A percentile compares a stretch with the other conserved stretches of the same genome.
These are phyloP conservation scores for Forsythia suspensa DNA, from an alignment of 257 asterid genomes.

Conservation along the genomic window DNA sequence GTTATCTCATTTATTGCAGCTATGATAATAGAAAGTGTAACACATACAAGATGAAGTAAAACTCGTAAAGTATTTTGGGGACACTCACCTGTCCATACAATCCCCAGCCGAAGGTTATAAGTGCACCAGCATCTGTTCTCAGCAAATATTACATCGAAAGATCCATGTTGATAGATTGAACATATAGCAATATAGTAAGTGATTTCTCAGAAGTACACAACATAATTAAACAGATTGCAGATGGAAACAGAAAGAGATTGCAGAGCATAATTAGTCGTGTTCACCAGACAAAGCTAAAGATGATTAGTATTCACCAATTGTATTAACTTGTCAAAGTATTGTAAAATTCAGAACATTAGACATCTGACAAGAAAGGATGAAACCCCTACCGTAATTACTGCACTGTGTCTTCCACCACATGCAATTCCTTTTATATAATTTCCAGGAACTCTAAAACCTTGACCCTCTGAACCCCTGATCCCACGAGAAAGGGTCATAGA, in stretches of 20 bases:
- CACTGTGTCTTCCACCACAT: slow-evolving; percentile 99
- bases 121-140: slow-evolving; percentile 84
- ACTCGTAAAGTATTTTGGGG: slow-evolving; percentile 6
- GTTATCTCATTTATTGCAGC: neutral
- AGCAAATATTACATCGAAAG: slow-evolving; percentile 23
- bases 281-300: neutral
- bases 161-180: slow-evolving; percentile 1
- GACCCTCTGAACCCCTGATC: slow-evolving; percentile 56
- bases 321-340: neutral
- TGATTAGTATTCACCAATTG: neutral
- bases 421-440: slow-evolving; percentile 81
- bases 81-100: slow-evolving; percentile 87
- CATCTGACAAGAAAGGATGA: neutral
- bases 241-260: neutral
- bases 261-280: neutral
- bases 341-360: neutral
- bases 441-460: slow-evolving; percentile 73
- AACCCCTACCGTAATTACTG: slow-evolving; percentile 66
- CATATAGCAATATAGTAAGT: neutral
- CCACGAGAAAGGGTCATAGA: slow-evolving; percentile 57
- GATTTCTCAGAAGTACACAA: slow-evolving; percentile 3
- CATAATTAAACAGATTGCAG: neutral
- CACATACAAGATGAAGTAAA: slow-evolving; percentile 17
- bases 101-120: slow-evolving; percentile 98
- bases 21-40: neutral